phyloP scores from a whole-genome alignment of 345 rosid genomes.

The Bruguiera sexangula region DNA sequence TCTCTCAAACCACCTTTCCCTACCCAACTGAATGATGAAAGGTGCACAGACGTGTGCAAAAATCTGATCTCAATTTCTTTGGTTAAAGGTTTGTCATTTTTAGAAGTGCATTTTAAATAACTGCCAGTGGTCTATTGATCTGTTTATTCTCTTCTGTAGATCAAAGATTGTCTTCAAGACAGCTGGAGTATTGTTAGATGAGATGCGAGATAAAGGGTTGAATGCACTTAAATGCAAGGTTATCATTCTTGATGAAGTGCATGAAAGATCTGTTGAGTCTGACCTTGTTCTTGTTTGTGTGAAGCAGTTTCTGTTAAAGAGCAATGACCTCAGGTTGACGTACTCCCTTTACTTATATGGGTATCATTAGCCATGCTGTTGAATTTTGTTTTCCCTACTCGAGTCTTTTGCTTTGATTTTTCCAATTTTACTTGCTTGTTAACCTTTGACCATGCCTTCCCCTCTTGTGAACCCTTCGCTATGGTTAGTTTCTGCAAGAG shows the following conservation, averaged over 20 bases:
- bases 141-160: constrained; percentile 37
- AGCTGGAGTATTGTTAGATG: constrained; percentile 92
- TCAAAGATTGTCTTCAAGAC: constrained; percentile 88
- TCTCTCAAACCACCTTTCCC: no score
- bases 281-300: constrained; percentile 87
- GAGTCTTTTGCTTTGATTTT: neutral
- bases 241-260: constrained; percentile 96
- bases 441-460: no score
- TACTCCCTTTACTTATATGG: constrained; percentile 10
- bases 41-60: neutral
- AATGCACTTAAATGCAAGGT: constrained; percentile 83
- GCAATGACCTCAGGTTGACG: constrained; percentile 62
- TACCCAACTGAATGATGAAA: no score
- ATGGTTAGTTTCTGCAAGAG: neutral
- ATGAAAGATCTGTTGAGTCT: constrained; percentile 96
- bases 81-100: neutral
- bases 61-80: neutral
- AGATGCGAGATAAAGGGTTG: constrained; percentile 79
- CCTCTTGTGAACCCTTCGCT: no score
- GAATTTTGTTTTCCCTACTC: neutral
- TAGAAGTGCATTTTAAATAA: neutral
- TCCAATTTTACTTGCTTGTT: no score
- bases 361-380: neutral
- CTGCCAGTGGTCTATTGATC: neutral
- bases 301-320: constrained; percentile 81